A percentile compares a stretch with the other conserved stretches of the same genome.
phyloP scores from a whole-genome alignment of 306 rosid genomes.

The Senna siamea region DNA sequence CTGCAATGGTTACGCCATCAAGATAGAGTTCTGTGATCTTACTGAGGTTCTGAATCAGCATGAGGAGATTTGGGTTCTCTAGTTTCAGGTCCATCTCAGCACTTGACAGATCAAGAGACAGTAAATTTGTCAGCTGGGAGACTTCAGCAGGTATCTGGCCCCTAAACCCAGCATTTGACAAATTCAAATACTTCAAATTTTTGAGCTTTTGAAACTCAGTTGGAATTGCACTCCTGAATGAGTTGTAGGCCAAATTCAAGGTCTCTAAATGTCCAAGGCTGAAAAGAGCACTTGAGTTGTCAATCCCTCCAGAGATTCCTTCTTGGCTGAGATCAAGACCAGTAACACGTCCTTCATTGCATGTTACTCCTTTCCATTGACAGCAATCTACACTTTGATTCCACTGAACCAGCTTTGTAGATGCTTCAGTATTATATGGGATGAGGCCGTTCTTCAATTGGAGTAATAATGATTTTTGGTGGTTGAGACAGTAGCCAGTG shows the following conservation, averaged over 20 bases:
- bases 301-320: neutral
- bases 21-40: slow-evolving; percentile 39
- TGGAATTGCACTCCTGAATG: slow-evolving; percentile 2
- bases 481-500: slow-evolving; percentile 8
- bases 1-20: slow-evolving; percentile 46
- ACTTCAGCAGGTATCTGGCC: slow-evolving; percentile 32
- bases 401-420: slow-evolving; percentile 40
- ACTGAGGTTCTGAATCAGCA: slow-evolving; percentile 27
- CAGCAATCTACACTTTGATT: slow-evolving; percentile 33
- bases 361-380: slow-evolving; percentile 48
- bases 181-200: slow-evolving; percentile 20
- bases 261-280: slow-evolving; percentile 11
- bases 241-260: slow-evolving; percentile 1
- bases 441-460: slow-evolving; percentile 35
- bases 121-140: slow-evolving; percentile 26
- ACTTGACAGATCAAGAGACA: too few species aligned
- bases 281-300: slow-evolving; percentile 19
- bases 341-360: too few species aligned
- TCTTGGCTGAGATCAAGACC: slow-evolving; percentile 7
- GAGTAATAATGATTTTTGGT: slow-evolving; percentile 9
- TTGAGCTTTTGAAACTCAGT: slow-evolving; percentile 5
- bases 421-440: neutral
- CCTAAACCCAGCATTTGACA: slow-evolving; percentile 28
- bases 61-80: slow-evolving; percentile 5
- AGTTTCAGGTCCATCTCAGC: too few species aligned